Conservation (phyloP, 106 monocot species). For the Triglochin maritima region DNA sequence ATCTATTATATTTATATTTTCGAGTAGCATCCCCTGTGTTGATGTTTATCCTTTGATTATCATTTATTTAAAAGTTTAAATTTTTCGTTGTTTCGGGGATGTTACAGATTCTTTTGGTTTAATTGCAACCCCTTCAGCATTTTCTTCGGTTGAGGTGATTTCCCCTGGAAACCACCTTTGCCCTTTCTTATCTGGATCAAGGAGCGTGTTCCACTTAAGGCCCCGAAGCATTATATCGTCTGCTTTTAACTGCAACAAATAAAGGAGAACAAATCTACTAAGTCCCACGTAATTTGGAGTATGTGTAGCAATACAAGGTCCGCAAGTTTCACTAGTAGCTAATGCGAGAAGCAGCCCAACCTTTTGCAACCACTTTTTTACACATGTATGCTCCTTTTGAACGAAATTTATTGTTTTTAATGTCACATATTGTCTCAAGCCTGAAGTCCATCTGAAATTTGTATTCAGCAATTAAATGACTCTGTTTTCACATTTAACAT, state of each 20-base stretch:
- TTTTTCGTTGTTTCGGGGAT: too few relatives aligned
- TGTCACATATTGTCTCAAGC: constrained; percentile 93
- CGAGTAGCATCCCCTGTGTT: too few relatives aligned
- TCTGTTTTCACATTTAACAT: too few relatives aligned
- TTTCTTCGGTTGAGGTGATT: constrained; percentile 12
- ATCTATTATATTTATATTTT: too few relatives aligned
- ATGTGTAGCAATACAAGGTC: too few relatives aligned
- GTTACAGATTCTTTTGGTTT: constrained; percentile 74
- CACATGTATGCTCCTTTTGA: constrained; percentile 59
- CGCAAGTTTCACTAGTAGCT: too few relatives aligned
- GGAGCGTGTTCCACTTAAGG: constrained; percentile 45
- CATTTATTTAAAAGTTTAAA: too few relatives aligned
- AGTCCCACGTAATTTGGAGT: too few relatives aligned
- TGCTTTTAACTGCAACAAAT: constrained; percentile 41
- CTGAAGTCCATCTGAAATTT: constrained; percentile 88
- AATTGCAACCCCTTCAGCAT: constrained; percentile 48
- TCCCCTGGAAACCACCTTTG: constrained; percentile 91
- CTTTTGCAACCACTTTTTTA: constrained; percentile 99
- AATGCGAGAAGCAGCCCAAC: constrained; percentile 10
- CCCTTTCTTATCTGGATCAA: constrained; percentile 90
- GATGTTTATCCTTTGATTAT: constrained; percentile 93
- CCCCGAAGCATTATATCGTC: constrained; percentile 71
- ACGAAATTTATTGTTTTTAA: constrained; percentile 90
- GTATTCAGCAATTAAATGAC: constrained; percentile 2
- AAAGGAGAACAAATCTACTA: neutral